Evolutionary conservation across 2,329 filamentous ascomycete species (phyloP), one percentile per base, ranked within the genome.

Genomic region (Tympanopsis confertula): DNA sequence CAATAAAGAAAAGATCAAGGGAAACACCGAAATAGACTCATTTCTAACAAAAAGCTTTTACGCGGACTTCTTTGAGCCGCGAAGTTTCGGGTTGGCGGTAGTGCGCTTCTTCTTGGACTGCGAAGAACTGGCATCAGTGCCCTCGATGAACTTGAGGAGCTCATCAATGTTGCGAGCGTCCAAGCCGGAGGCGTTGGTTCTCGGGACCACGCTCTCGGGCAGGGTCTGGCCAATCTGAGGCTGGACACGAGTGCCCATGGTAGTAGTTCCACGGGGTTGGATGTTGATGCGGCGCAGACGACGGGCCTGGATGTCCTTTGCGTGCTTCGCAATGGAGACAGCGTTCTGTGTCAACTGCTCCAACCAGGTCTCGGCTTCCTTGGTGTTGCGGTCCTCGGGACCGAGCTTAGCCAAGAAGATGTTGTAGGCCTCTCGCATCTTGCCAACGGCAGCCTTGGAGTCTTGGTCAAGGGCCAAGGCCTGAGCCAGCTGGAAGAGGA

Each of bases 401-500:
- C 91, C 91, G 4, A 98, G 79, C 52, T 91, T 78, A 41, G 69
- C 66, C 45, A 88, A 76, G 78, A 98, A 98, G 56, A 95, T 93
- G 62, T 83, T 94, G 68, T 88, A 95, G 35, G 87, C 91, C 59
- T 95, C 88, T 42, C 87, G 84, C 91, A 98, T 98, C 56, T 84
- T 82, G 55, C 75, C 78, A 40, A 98, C 88, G 13, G 91, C 88
- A 36, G 71, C 82, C 68, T 94, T 94, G 49, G 87, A 82, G 58
- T 98, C 88, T 49, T 91, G 83, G 58, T 98, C 91, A n/a, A 98
- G 69, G 13, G 91, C 91, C 35, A 98, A 72, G 14, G 89, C 87
- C 58, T 98, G 91, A 1, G 91, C 88, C 39, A 96, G 78, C 69
- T 98, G 91, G 80, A 96, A 98, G 36, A 94, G 75, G 14, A 98